These are phyloP conservation scores for Penicillium robsamsonii DNA, from an alignment of 495 filamentous ascomycete species.

Conservation along the genomic window DNA sequence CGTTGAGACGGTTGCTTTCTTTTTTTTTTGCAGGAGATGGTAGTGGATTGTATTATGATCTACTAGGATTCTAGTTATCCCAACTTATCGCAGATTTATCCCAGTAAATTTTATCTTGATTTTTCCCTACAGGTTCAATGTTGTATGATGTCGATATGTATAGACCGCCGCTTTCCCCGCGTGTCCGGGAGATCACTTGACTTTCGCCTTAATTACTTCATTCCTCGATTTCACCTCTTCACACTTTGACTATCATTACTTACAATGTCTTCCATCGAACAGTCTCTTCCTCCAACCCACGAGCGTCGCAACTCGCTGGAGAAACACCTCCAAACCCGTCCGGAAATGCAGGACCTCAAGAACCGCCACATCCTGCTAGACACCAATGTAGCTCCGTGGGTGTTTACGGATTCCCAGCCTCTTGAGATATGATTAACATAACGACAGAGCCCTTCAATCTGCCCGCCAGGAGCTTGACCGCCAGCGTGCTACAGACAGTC, in stretches of 20 bases:
- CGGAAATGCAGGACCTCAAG: conserved; percentile 77
- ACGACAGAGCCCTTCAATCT: conserved; percentile 58
- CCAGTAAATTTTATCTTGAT: not conserved
- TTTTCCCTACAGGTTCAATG: not conserved
- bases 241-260: conserved; percentile 2
- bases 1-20: conserved; percentile 3
- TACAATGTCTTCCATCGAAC: conserved; percentile 38
- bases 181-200: conserved; percentile 24
- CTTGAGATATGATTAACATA: not conserved
- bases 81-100: not conserved
- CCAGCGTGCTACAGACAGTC: conserved; percentile 58
- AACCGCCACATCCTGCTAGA: conserved; percentile 71
- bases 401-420: not conserved
- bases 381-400: conserved; percentile 65
- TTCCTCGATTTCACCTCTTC: not conserved
- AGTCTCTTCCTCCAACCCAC: conserved; percentile 44
- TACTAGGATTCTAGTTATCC: not conserved
- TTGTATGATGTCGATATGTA: not conserved
- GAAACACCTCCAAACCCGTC: conserved; percentile 76
- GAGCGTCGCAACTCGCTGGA: conserved; percentile 86
- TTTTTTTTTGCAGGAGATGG: conserved; percentile 1
- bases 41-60: conserved; percentile 3
- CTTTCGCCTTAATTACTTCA: conserved; percentile 7
- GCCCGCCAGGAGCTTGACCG: conserved; percentile 61
- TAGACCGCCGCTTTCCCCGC: conserved; percentile 17